phyloP scores from a whole-genome alignment of 1,284 basidiomycete species.

The Apiotrichum veenhuisii region DNA sequence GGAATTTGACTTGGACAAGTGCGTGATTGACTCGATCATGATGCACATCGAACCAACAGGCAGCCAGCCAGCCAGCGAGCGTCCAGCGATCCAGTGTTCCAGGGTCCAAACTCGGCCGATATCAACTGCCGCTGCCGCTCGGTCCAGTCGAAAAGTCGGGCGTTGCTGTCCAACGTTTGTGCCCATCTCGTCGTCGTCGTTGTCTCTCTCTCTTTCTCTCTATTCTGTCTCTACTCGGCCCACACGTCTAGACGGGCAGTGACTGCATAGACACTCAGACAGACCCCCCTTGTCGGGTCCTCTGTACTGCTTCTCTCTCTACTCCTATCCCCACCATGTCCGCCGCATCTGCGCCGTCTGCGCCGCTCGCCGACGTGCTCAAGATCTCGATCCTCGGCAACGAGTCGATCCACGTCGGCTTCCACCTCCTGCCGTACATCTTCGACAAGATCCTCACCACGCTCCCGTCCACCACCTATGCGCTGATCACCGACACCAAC shows the following conservation, averaged over 20 bases:
- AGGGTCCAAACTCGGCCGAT: neutral
- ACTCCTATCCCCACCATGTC: neutral
- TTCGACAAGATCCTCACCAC: constrained; percentile 69
- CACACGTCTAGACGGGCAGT: neutral
- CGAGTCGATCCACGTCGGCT: constrained; percentile 86
- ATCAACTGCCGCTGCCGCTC: too few species aligned
- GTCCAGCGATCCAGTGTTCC: neutral
- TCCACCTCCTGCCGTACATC: constrained; percentile 83
- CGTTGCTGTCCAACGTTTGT: too few species aligned
- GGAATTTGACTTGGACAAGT: too few species aligned
- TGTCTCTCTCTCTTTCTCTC: neutral
- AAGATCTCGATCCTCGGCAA: constrained; percentile 79
- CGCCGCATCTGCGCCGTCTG: neutral
- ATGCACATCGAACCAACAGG: too few species aligned
- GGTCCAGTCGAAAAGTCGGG: too few species aligned
- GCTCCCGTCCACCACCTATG: constrained; percentile 82
- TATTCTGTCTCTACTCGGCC: neutral
- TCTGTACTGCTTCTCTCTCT: neutral
- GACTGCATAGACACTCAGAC: neutral
- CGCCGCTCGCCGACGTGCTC: constrained; percentile 45
- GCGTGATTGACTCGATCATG: too few species aligned
- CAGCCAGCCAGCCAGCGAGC: too few species aligned
- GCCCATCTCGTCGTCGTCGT: too few species aligned
- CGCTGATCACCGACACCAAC: constrained; percentile 88
- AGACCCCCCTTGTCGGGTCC: neutral